These are phyloP conservation scores for Fusarium coffeatum DNA, from an alignment of 2,329 filamentous ascomycete species.

Conservation along the genomic window DNA sequence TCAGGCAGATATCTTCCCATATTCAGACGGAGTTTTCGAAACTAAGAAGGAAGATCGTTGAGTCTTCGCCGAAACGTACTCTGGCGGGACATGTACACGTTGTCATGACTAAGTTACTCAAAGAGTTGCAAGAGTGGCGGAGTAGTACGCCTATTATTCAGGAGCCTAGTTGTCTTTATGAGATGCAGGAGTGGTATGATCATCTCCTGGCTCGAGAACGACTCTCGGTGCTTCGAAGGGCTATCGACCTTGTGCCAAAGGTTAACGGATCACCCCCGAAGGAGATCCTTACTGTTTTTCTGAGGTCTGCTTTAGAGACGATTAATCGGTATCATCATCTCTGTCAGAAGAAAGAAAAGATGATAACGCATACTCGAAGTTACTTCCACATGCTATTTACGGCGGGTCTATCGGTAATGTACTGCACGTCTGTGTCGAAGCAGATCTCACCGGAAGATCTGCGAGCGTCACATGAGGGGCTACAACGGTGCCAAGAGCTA, in stretches of 20 bases:
- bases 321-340: constrained; percentile 55
- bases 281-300: constrained; percentile 50
- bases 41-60: background rate
- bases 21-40: constrained; percentile 50
- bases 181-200: constrained; percentile 59
- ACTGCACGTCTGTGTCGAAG: constrained; percentile 39
- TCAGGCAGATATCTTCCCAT: constrained; percentile 56
- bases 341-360: constrained; percentile 42
- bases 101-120: constrained; percentile 46
- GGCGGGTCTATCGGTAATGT: constrained; percentile 55
- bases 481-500: background rate
- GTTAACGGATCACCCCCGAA: constrained; percentile 49
- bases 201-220: constrained; percentile 56
- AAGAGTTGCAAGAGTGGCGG: constrained; percentile 54
- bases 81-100: constrained; percentile 42
- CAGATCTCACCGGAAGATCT: constrained; percentile 6
- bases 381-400: constrained; percentile 63
- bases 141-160: constrained; percentile 48
- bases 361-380: constrained; percentile 58
- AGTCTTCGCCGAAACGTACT: background rate
- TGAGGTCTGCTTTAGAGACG: constrained; percentile 51
- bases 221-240: constrained; percentile 54
- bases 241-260: constrained; percentile 54
- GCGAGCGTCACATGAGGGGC: background rate
- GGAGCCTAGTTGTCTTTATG: constrained; percentile 54